Evolutionary conservation across 2,329 filamentous ascomycete genomes (phyloP).

Genomic region (Fusarium chaquense): DNA sequence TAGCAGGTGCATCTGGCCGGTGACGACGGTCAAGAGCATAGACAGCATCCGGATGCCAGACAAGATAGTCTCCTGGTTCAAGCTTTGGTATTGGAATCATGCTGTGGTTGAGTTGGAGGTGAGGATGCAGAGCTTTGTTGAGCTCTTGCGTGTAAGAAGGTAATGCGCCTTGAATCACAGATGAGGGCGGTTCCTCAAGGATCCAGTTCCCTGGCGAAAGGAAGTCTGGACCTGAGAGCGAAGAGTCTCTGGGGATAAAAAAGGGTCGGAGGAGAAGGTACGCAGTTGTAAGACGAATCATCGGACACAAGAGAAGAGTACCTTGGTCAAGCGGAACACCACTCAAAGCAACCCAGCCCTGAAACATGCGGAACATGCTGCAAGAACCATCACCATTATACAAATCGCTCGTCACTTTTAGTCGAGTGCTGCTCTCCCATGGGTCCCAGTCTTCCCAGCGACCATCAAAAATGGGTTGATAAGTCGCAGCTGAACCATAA

Average conservation of each 20-base stretch:
- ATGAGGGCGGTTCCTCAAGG: constrained; percentile 58
- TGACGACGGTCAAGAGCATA: constrained; percentile 73
- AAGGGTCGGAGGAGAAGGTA: constrained; percentile 83
- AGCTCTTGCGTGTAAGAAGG: constrained; percentile 78
- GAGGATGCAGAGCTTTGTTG: constrained; percentile 72
- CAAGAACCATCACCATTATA: constrained; percentile 80
- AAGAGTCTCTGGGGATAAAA: constrained; percentile 63
- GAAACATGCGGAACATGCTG: constrained; percentile 81
- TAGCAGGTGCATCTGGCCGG: constrained; percentile 40
- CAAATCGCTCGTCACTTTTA: constrained; percentile 74
- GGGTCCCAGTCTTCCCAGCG: constrained; percentile 81
- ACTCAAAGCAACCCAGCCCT: constrained; percentile 79
- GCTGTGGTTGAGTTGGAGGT: constrained; percentile 72
- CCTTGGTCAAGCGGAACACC: constrained; percentile 74
- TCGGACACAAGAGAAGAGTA: constrained; percentile 78
- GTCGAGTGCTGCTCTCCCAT: constrained; percentile 76
- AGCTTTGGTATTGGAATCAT: constrained; percentile 78
- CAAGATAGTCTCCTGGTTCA: constrained; percentile 79
- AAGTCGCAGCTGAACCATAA: constrained; percentile 70
- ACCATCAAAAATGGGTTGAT: constrained; percentile 74
- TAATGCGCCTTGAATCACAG: constrained; percentile 75
- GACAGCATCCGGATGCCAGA: constrained; percentile 78
- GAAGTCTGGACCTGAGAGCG: constrained; percentile 54
- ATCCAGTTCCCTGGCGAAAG: constrained; percentile 66
- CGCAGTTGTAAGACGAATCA: constrained; percentile 76